Percentiles rank a stretch among this genome's conserved stretches.
Conservation (phyloP, 345 rosid genomes). For the Cardiospermum halicacabum region DNA sequence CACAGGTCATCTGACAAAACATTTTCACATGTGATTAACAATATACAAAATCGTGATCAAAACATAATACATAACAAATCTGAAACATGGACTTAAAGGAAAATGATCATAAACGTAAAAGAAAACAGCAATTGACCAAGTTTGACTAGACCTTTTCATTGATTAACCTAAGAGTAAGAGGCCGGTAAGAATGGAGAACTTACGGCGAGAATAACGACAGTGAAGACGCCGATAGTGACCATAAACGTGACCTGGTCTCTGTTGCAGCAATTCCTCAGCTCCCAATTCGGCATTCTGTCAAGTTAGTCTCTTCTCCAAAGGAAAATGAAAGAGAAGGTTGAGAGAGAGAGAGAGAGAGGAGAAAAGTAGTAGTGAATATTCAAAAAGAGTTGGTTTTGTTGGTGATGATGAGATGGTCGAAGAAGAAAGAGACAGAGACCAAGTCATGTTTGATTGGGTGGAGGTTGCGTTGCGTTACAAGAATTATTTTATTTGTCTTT, state of each 20-base stretch:
- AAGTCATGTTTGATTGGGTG: not conserved
- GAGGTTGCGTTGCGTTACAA: too few relatives aligned
- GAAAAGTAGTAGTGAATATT: too few relatives aligned
- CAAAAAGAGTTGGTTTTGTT: too few relatives aligned
- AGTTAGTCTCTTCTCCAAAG: not conserved
- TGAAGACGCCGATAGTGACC: constrained; percentile 69
- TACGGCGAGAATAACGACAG: constrained; percentile 80
- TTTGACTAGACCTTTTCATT: not conserved
- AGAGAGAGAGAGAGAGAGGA: not conserved
- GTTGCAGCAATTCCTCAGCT: constrained; percentile 73
- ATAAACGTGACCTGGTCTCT: constrained; percentile 61
- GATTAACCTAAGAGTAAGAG: constrained; percentile 15
- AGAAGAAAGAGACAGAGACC: not conserved
- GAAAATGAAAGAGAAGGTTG: not conserved
- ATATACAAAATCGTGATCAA: not conserved
- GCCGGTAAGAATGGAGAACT: constrained; percentile 18
- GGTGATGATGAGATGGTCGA: too few relatives aligned
- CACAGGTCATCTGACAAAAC: too few relatives aligned
- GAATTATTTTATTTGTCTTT: too few relatives aligned
- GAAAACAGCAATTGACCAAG: constrained; percentile 3
- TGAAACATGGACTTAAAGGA: not conserved
- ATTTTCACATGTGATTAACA: too few relatives aligned
- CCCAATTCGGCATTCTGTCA: constrained; percentile 63
- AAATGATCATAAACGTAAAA: not conserved
- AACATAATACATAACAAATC: not conserved